Conservation (phyloP, 148 eudicot genomes). For the Spergularia marina region DNA sequence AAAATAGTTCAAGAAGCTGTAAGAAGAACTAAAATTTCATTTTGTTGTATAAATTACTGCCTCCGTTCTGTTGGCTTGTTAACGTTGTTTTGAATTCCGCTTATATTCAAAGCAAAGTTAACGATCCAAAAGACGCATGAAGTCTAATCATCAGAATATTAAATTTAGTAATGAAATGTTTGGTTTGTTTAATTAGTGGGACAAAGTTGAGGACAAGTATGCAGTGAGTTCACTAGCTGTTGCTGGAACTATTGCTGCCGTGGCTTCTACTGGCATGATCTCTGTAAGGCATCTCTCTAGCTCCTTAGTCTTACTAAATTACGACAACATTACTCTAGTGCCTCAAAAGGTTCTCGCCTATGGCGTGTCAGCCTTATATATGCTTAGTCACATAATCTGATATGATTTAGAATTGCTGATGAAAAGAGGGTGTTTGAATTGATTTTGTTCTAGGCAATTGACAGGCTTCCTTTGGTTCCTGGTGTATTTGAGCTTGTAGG, state of each 20-base stretch:
- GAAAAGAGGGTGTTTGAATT: neutral
- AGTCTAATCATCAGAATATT: neutral
- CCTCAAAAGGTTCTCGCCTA: too few species aligned
- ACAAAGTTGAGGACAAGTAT: constrained; percentile 95
- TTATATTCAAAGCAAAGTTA: too few species aligned
- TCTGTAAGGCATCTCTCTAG: constrained; percentile 41
- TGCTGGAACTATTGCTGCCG: constrained; percentile 60
- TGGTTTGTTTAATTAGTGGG: constrained; percentile 53
- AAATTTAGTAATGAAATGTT: constrained; percentile 11
- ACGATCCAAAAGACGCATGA: too few species aligned
- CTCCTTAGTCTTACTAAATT: neutral
- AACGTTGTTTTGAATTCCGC: too few species aligned
- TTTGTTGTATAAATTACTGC: too few species aligned
- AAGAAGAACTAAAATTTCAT: constrained; percentile 12
- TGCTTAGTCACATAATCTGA: too few species aligned
- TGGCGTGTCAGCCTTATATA: too few species aligned
- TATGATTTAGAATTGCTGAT: neutral
- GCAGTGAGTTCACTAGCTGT: constrained; percentile 75
- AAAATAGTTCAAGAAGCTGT: constrained; percentile 67
- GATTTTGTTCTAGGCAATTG: constrained; percentile 61
- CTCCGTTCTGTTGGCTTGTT: too few species aligned
- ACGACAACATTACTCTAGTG: too few species aligned
- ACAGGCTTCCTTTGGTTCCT: constrained; percentile 84
- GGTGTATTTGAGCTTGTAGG: constrained; percentile 91
- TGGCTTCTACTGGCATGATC: constrained; percentile 65